Evolutionary conservation across 1,284 basidiomycete species (phyloP).

Genomic region (Lignosus rhinocerotis): DNA sequence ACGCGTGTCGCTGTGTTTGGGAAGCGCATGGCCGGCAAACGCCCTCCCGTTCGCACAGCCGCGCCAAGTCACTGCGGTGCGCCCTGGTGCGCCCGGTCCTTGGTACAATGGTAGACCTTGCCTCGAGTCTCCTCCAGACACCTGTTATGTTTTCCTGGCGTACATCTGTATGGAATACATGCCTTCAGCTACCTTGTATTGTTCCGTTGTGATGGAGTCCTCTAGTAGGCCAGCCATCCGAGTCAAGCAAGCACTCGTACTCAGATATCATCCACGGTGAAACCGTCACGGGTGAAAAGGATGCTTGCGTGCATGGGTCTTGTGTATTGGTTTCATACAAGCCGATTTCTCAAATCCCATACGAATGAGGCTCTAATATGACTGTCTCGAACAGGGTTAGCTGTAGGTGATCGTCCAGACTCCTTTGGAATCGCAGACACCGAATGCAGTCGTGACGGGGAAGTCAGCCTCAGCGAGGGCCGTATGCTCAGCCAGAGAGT

Average conservation of each 20-base stretch:
- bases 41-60: conserved; percentile 24
- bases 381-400: too few species aligned
- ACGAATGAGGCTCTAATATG: too few species aligned
- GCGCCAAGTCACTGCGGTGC: too few species aligned
- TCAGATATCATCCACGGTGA: too few species aligned
- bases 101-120: conserved; percentile 7
- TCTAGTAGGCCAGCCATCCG: too few species aligned
- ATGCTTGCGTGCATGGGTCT: too few species aligned
- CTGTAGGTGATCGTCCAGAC: neutral
- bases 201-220: too few species aligned
- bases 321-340: too few species aligned
- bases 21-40: conserved; percentile 30
- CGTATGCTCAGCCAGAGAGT: neutral
- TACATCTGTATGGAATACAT: neutral
- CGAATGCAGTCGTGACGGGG: neutral
- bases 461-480: neutral
- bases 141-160: neutral
- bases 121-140: neutral
- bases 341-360: too few species aligned
- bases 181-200: too few species aligned
- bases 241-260: too few species aligned
- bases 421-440: neutral
- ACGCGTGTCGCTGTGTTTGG: conserved; percentile 36
- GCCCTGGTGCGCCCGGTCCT: conserved; percentile 15
- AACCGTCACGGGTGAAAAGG: too few species aligned